phyloP scores from a whole-genome alignment of 129 eudicot species.

The Arctium minus region DNA sequence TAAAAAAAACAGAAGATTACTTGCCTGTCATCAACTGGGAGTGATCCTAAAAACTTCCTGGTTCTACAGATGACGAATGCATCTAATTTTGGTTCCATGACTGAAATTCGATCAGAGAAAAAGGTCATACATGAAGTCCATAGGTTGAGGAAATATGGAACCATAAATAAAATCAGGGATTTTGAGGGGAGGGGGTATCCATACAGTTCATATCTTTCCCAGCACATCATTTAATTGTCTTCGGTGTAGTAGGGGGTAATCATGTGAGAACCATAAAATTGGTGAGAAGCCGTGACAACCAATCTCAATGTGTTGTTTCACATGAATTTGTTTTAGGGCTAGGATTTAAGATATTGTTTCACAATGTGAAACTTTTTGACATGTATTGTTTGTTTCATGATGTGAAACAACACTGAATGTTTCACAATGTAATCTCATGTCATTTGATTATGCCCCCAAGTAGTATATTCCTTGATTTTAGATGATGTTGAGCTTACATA shows the following conservation, averaged over 20 bases:
- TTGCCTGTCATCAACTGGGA: slow-evolving; percentile 88
- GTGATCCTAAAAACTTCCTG: slow-evolving; percentile 60
- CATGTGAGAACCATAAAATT: background rate
- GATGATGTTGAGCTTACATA: background rate
- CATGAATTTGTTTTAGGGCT: too few relatives aligned
- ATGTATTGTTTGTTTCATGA: too few relatives aligned
- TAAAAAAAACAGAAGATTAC: slow-evolving; percentile 1
- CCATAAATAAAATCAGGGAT: background rate
- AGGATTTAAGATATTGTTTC: background rate
- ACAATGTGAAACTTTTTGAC: background rate
- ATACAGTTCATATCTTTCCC: background rate
- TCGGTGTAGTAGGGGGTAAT: background rate
- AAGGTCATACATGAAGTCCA: background rate
- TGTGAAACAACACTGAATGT: background rate
- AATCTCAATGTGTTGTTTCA: background rate
- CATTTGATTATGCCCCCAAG: background rate
- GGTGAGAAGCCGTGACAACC: background rate
- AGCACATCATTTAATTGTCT: background rate
- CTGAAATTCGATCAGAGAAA: slow-evolving; percentile 26
- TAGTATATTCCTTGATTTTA: too few relatives aligned
- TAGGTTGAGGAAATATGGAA: background rate
- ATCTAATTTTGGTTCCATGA: slow-evolving; percentile 79
- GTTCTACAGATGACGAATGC: slow-evolving; percentile 82
- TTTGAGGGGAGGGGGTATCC: background rate
- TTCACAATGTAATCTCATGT: background rate